A percentile compares a stretch with the other conserved stretches of the same genome.
These are phyloP conservation scores for Penicillium lagena DNA, from an alignment of 495 filamentous ascomycete genomes.

Conservation along the genomic window DNA sequence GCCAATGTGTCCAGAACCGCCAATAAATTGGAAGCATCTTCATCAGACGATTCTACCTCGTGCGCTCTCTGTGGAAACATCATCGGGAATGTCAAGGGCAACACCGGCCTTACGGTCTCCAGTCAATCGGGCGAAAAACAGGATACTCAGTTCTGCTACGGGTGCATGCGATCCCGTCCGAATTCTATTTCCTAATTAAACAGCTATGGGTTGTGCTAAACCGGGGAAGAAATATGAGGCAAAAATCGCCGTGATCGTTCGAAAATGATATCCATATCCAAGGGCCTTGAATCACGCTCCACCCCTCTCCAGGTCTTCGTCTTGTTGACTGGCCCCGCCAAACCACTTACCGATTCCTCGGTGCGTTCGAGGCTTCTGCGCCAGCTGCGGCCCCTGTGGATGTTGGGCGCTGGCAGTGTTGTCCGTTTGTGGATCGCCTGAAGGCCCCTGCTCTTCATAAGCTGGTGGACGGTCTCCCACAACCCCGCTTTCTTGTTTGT, in stretches of 20 bases:
- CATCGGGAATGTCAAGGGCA: conserved; percentile 22
- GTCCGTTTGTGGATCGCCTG: neutral
- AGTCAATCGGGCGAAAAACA: conserved; percentile 10
- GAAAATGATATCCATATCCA: neutral
- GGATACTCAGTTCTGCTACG: conserved; percentile 47
- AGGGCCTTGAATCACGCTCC: neutral
- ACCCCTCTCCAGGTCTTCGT: conserved; percentile 28
- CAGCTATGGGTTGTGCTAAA: conserved; percentile 16
- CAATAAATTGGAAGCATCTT: conserved; percentile 54
- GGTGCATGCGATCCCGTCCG: conserved; percentile 47
- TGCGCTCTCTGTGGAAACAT: conserved; percentile 42
- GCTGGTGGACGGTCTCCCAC: conserved; percentile 15
- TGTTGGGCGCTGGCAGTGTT: conserved; percentile 6
- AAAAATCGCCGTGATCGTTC: conserved; percentile 2
- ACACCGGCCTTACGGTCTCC: conserved; percentile 20
- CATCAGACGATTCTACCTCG: conserved; percentile 5
- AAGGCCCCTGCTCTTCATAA: conserved; percentile 18
- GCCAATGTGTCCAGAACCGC: conserved; percentile 88
- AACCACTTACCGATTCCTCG: conserved; percentile 26
- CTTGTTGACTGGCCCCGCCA: conserved; percentile 21
- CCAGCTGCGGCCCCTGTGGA: conserved; percentile 12
- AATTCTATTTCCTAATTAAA: conserved; percentile 37
- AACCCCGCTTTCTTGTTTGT: conserved; percentile 26
- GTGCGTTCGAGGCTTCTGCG: conserved; percentile 14
- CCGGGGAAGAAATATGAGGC: neutral